Conservation (phyloP, 768 basidiomycete genomes). For the Mycena amicta region DNA sequence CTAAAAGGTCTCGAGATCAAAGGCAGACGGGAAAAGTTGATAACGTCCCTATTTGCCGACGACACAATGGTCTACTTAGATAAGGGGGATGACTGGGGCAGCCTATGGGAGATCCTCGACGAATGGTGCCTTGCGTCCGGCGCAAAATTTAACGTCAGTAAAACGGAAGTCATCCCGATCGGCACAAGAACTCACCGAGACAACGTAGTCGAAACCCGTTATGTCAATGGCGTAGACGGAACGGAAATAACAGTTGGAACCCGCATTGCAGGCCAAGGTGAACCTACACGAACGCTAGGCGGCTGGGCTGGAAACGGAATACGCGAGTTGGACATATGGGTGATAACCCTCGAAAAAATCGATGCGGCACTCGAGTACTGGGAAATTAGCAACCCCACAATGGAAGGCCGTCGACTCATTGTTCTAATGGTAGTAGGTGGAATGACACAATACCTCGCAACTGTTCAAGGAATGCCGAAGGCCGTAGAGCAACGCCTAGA, state of each 20-base stretch:
- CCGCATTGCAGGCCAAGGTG: background rate
- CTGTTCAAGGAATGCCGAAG: background rate
- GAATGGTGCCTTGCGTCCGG: background rate
- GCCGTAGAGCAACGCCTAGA: background rate
- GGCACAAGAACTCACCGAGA: background rate
- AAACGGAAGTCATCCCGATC: background rate
- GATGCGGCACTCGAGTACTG: background rate
- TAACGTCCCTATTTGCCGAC: background rate
- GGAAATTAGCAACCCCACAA: background rate
- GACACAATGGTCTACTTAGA: background rate
- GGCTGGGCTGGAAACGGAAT: background rate
- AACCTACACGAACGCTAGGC: background rate
- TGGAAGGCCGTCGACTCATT: background rate
- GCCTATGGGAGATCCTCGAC: background rate
- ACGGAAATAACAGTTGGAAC: background rate
- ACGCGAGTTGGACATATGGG: background rate
- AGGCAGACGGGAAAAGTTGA: background rate
- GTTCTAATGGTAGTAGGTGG: background rate
- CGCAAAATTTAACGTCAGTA: background rate
- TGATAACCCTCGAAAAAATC: background rate
- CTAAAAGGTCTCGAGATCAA: background rate
- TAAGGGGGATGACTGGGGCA: background rate
- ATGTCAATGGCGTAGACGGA: background rate
- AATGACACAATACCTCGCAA: background rate
- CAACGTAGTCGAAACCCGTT: background rate